A percentile compares a stretch with the other conserved stretches of the same genome.
phyloP scores from a whole-genome alignment of 306 rosid species.

The Vachellia pachyceras region DNA sequence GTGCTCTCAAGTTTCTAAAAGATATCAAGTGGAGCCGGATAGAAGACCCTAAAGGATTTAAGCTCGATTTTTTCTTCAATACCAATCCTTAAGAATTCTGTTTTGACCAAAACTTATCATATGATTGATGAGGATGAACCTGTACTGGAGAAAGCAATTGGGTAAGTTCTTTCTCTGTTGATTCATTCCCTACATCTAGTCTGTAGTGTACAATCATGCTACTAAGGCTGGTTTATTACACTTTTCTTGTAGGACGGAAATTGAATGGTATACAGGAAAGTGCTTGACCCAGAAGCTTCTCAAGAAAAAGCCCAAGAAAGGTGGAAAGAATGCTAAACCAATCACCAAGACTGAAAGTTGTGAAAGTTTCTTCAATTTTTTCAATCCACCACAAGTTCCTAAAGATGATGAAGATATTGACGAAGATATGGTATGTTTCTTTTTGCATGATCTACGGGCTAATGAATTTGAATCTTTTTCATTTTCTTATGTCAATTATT shows the following conservation, averaged over 20 bases:
- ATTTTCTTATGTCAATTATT: neutral
- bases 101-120: slow-evolving; percentile 84
- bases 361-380: slow-evolving; percentile 95
- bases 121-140: slow-evolving; percentile 96
- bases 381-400: slow-evolving; percentile 89
- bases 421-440: slow-evolving; percentile 67
- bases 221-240: neutral
- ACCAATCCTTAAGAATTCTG: slow-evolving; percentile 74
- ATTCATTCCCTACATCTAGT: neutral
- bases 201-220: neutral
- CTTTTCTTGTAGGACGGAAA: slow-evolving; percentile 72
- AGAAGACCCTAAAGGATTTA: slow-evolving; percentile 88
- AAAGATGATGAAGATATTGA: slow-evolving; percentile 92
- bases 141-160: slow-evolving; percentile 86
- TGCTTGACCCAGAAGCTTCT: slow-evolving; percentile 91
- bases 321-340: slow-evolving; percentile 89
- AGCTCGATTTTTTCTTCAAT: slow-evolving; percentile 82
- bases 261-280: slow-evolving; percentile 86
- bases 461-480: neutral
- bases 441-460: neutral
- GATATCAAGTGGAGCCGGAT: slow-evolving; percentile 89
- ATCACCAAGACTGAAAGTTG: slow-evolving; percentile 90
- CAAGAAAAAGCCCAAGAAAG: slow-evolving; percentile 98
- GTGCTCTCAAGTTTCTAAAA: slow-evolving; percentile 76
- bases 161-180: slow-evolving; percentile 50